phyloP scores from a whole-genome alignment of 2,329 filamentous ascomycete genomes.

The Stemphylium lycopersici region DNA sequence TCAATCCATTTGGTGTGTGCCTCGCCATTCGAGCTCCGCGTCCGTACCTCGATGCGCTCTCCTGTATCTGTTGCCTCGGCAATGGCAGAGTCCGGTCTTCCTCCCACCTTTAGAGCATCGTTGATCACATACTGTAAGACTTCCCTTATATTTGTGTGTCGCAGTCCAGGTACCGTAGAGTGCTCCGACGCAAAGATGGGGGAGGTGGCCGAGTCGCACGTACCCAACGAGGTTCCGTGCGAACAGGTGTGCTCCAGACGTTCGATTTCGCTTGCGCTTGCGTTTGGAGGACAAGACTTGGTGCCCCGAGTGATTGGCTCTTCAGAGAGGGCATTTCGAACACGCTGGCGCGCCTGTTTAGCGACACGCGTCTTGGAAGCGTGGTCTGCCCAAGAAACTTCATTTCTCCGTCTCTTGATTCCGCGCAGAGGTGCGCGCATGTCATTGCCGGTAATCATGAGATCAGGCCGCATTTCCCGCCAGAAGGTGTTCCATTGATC shows the following conservation, averaged over 20 bases:
- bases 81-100: slow-evolving; percentile 59
- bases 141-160: slow-evolving; percentile 56
- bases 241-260: slow-evolving; percentile 31
- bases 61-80: slow-evolving; percentile 55
- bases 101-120: slow-evolving; percentile 59
- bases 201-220: slow-evolving; percentile 36
- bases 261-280: slow-evolving; percentile 20
- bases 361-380: slow-evolving; percentile 32
- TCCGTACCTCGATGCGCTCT: slow-evolving; percentile 57
- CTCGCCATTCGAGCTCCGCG: slow-evolving; percentile 52
- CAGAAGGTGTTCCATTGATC: slow-evolving; percentile 36
- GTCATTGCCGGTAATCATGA: slow-evolving; percentile 52
- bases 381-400: slow-evolving; percentile 37
- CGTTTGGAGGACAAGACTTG: slow-evolving; percentile 22
- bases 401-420: slow-evolving; percentile 53
- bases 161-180: slow-evolving; percentile 54
- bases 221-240: slow-evolving; percentile 25
- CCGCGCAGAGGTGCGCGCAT: slow-evolving; percentile 48
- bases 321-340: slow-evolving; percentile 39
- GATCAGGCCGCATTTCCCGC: slow-evolving; percentile 50
- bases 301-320: slow-evolving; percentile 30
- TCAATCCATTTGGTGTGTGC: slow-evolving; percentile 56
- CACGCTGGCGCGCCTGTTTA: slow-evolving; percentile 32
- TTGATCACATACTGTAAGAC: slow-evolving; percentile 60
- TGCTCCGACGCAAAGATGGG: slow-evolving; percentile 47